Evolutionary conservation across 2,329 filamentous ascomycete genomes (phyloP), one percentile per base, ranked within the genome.

Genomic region (Malbranchea cinnamomea): DNA sequence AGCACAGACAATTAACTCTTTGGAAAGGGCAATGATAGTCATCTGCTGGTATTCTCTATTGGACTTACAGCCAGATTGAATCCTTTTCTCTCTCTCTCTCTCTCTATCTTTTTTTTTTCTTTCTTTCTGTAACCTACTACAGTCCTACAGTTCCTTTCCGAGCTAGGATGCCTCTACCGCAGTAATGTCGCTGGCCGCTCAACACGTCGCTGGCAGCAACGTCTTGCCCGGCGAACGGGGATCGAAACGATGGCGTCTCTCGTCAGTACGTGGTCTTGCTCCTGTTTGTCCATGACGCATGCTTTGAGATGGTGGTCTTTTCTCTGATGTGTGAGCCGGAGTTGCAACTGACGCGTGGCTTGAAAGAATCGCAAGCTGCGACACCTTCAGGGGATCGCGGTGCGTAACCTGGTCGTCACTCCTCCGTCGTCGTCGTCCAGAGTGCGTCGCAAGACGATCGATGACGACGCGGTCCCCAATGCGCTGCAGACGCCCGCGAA

Each of bases 301-400:
- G n/a, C n/a, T n/a, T n/a, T n/a, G n/a, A n/a, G n/a, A n/a, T n/a
- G n/a, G n/a, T 13, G 6, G 3, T 23, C 6, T 17, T 24, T 16
- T 11, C 8, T 13, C 21, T 34, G 8, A 28, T 20, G 4, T 32
- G 12, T 16, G 17, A 20, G 11, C 24, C 20, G 5, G 15, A 31
- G 5, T 5, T 16, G 8, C n/a, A 18, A 11, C 10, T 18, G 6
- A 17, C 12, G 4, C 19, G 30, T 23, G 26, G 30, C 24, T 18
- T 9, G 11, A n/a, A 43, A 89, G 66, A 94, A 93, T 53, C 80
- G 84, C 51, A 84, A 78, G 52, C 65, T 95, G 31, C 75, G 87
- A 32, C 85, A 94, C 60, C 68, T 94, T 4, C 76, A 81, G 45
- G 83, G 82, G 41, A 72, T 95, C 43, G 87, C 80, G 33, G 60